Evolutionary conservation across 1,284 basidiomycete species (phyloP).

Genomic region (Abortiporus biennis): DNA sequence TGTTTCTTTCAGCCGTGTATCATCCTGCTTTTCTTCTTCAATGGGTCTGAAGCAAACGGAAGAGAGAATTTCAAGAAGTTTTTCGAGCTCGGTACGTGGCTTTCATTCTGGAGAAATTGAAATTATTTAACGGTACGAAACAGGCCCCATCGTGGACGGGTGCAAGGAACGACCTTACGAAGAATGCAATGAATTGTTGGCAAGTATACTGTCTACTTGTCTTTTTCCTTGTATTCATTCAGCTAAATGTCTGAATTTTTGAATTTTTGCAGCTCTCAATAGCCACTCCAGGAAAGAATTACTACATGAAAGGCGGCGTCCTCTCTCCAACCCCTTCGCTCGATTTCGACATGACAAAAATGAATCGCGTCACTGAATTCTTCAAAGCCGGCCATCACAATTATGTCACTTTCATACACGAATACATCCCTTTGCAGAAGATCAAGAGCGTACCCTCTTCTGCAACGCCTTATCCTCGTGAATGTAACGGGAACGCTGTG

Average conservation of each 20-base stretch:
- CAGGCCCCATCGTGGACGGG: slow-evolving; percentile 26
- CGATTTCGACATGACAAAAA: background rate
- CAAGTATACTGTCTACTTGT: slow-evolving; percentile 11
- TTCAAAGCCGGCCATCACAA: background rate
- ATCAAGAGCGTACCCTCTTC: slow-evolving; percentile 12
- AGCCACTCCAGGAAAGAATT: slow-evolving; percentile 1
- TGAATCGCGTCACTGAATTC: background rate
- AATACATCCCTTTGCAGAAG: background rate
- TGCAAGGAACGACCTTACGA: slow-evolving; percentile 39
- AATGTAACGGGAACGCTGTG: slow-evolving; percentile 24
- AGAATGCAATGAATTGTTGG: slow-evolving; percentile 28
- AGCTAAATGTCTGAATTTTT: background rate
- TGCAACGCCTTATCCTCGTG: slow-evolving; percentile 34
- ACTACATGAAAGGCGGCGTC: slow-evolving; percentile 7
- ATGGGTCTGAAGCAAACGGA: slow-evolving; percentile 39
- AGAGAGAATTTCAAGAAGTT: slow-evolving; percentile 34
- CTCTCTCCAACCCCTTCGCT: background rate
- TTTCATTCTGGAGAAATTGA: background rate
- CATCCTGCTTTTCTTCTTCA: slow-evolving; percentile 34
- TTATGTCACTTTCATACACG: background rate
- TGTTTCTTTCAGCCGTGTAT: slow-evolving; percentile 26
- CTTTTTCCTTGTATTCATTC: background rate
- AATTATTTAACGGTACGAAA: background rate
- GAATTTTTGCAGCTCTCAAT: slow-evolving; percentile 4
- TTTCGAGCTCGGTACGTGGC: slow-evolving; percentile 30